Conservation (phyloP, 257 asterid species). For the Solanum infundibuliforme region DNA sequence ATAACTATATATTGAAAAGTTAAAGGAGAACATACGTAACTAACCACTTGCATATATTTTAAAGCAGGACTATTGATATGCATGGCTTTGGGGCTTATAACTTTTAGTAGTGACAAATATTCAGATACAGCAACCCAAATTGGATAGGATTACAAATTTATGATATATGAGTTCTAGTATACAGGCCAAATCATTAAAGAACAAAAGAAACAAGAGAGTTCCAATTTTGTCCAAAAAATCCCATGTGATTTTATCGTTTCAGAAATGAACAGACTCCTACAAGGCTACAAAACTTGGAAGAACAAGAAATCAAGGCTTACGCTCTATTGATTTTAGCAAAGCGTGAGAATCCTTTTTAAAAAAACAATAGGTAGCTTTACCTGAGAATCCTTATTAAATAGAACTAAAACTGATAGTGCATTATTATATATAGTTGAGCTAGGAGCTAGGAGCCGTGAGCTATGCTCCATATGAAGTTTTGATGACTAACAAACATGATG, state of each 20-base stretch:
- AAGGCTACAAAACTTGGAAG: neutral
- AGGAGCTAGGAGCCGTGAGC: neutral
- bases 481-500: neutral
- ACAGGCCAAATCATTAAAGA: neutral
- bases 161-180: neutral
- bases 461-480: neutral
- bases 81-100: neutral
- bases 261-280: neutral
- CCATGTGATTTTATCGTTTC: neutral
- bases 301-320: neutral
- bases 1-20: neutral
- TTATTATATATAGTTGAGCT: neutral
- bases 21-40: neutral
- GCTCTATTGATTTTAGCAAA: neutral
- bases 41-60: neutral
- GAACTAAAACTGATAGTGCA: neutral
- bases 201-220: neutral
- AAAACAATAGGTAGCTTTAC: no score
- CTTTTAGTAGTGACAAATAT: neutral
- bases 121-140: neutral
- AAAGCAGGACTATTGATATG: neutral
- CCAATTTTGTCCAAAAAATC: neutral
- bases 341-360: neutral
- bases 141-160: neutral
- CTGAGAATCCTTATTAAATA: neutral